Evolutionary conservation across 257 asterid species (phyloP), one percentile per base, ranked within the genome.

Genomic region (Coffea canephora): DNA sequence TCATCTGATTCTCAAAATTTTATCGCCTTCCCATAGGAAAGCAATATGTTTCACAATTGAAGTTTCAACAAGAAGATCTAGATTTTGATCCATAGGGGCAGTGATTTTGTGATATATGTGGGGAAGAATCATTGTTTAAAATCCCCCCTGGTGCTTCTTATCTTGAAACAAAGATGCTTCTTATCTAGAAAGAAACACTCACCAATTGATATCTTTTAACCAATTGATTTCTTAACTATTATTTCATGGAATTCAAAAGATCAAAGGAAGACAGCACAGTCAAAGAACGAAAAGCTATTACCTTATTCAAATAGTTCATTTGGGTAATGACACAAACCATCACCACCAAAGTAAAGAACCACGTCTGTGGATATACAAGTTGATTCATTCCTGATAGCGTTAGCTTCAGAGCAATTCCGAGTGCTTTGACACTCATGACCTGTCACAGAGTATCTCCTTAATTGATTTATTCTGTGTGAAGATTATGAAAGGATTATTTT

Each of bases 381-480:
- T 95, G 99, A 83, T 95, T 95, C 88, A 80, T 92, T 87, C 97
- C 99, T 45, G 96, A 90, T 41, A 95, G 81, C 41, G 99, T 95
- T 86, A 95, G 85, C 89, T 95, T 95, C 92, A 95, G 67, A 78
- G 98, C 99, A 87, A 93, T 93, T 82, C 98, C 97, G 43, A 95
- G 86, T 62, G 97, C 98, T 85, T 95, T 92, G 68, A 95, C 98
- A 79, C 99, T 95, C 99, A 93, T 95, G 25, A 95, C 98, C 99
- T 95, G 93, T 77, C 83, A 88, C 31, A 52, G 43, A 67, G 83
- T 48, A 68, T 74, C 64, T 34, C 64, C 52, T 75, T 61, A 18
- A 79, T 39, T 36, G 75, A 70, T 55, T 72, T 48, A 76, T 78
- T 82, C 16, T 27, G 55, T 27, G 73, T 72, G 74, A 70, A 59